Evolutionary conservation across 2,329 filamentous ascomycete species (phyloP).

Genomic region (Calonectria honghensis): DNA sequence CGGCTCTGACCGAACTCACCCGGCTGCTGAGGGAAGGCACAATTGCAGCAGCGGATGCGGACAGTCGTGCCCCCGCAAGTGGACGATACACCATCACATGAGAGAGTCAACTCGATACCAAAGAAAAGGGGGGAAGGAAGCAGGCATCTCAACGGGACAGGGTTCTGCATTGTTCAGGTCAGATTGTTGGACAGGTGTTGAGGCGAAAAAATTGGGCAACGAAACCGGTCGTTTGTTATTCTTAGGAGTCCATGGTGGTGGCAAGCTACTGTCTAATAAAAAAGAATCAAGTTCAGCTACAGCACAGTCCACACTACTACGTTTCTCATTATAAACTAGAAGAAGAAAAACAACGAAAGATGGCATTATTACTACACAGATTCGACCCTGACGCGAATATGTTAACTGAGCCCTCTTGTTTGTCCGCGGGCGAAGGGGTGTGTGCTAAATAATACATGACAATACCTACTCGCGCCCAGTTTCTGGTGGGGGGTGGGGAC

Average conservation of each 20-base stretch:
- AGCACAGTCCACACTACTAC: neutral
- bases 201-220: conserved; percentile 31
- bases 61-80: conserved; percentile 84
- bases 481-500: no score
- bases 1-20: conserved; percentile 93
- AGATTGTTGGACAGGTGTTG: conserved; percentile 41
- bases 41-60: conserved; percentile 90
- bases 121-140: neutral
- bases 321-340: conserved; percentile 6
- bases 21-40: conserved; percentile 92
- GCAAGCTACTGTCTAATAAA: conserved; percentile 34
- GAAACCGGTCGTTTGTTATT: conserved; percentile 26
- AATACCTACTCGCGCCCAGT: no score
- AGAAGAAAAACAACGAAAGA: neutral
- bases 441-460: no score
- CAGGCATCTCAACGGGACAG: neutral
- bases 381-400: neutral
- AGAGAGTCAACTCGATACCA: conserved; percentile 40
- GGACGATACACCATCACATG: conserved; percentile 92
- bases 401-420: neutral
- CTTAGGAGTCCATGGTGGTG: conserved; percentile 34
- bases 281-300: conserved; percentile 68
- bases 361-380: neutral
- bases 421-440: no score
- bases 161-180: conserved; percentile 20